Evolutionary conservation across 2,329 filamentous ascomycete species (phyloP).

Genomic region (Lachnellula hyalina): DNA sequence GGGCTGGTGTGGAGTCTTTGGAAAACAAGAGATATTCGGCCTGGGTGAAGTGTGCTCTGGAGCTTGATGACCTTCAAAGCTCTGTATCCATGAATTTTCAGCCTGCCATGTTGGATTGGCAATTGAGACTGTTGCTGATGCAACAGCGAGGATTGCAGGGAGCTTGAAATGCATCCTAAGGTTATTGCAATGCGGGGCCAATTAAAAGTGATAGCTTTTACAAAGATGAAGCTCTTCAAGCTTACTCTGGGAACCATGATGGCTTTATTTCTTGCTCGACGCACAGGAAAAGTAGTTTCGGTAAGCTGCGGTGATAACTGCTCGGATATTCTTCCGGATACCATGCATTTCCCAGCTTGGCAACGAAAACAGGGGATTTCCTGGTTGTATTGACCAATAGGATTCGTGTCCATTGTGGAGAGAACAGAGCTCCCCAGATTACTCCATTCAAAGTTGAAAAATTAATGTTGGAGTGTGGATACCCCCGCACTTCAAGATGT

Average conservation of each 20-base stretch:
- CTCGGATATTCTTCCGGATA: constrained; percentile 23
- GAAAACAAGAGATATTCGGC: constrained; percentile 19
- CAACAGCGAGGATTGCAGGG: constrained; percentile 16
- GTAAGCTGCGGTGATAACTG: constrained; percentile 5
- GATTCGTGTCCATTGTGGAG: background rate
- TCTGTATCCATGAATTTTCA: constrained; percentile 12
- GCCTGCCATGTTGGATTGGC: constrained; percentile 20
- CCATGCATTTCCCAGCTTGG: background rate
- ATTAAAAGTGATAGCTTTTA: background rate
- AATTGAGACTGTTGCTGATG: constrained; percentile 19
- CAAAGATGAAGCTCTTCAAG: background rate
- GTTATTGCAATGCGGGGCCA: background rate
- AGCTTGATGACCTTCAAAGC: constrained; percentile 5
- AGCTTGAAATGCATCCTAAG: constrained; percentile 26
- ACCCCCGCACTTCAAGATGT: constrained; percentile 13
- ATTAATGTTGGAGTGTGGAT: background rate
- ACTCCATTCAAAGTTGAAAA: constrained; percentile 6
- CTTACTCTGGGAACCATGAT: constrained; percentile 6
- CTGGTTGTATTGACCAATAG: background rate
- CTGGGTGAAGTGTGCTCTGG: constrained; percentile 22
- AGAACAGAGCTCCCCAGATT: constrained; percentile 4
- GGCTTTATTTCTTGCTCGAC: constrained; percentile 14
- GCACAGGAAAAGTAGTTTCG: background rate
- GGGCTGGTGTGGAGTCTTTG: constrained; percentile 18
- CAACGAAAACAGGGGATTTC: constrained; percentile 2